Conservation (phyloP, 1,284 basidiomycete species). For the Boletus austroedulis region DNA sequence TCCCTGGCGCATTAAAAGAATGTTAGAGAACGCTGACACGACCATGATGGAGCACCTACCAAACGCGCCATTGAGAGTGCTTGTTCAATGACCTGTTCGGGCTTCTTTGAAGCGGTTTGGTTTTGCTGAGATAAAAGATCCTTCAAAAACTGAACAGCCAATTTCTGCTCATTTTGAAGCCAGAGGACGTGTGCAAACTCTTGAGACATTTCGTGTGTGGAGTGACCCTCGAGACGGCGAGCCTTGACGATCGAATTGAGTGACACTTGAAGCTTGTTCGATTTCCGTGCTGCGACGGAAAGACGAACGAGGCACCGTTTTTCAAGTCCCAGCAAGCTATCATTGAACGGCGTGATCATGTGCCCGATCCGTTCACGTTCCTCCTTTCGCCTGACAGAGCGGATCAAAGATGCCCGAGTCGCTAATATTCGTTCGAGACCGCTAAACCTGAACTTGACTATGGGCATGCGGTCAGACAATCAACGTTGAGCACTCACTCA, state of each 20-base stretch:
- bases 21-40: neutral
- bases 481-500: conserved; percentile 52
- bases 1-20: conserved; percentile 53
- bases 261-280: conserved; percentile 75
- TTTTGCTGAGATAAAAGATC: conserved; percentile 40
- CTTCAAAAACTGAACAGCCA: conserved; percentile 77
- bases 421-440: conserved; percentile 78
- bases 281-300: conserved; percentile 71
- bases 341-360: conserved; percentile 54
- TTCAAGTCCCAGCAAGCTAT: conserved; percentile 60
- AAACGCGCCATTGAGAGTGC: conserved; percentile 59
- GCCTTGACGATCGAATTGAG: conserved; percentile 83
- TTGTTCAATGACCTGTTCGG: conserved; percentile 27
- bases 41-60: conserved; percentile 42
- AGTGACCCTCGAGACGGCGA: conserved; percentile 53
- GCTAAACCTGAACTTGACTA: conserved; percentile 59
- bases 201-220: conserved; percentile 58
- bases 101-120: conserved; percentile 12
- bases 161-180: conserved; percentile 79
- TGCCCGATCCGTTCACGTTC: conserved; percentile 72
- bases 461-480: conserved; percentile 11
- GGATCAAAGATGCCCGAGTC: conserved; percentile 80
- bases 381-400: conserved; percentile 61
- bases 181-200: conserved; percentile 92
- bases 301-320: conserved; percentile 69